A percentile compares a stretch with the other conserved stretches of the same genome.
These are phyloP conservation scores for Fomitopsis pulvina DNA, from an alignment of 768 basidiomycete genomes.

Conservation along the genomic window DNA sequence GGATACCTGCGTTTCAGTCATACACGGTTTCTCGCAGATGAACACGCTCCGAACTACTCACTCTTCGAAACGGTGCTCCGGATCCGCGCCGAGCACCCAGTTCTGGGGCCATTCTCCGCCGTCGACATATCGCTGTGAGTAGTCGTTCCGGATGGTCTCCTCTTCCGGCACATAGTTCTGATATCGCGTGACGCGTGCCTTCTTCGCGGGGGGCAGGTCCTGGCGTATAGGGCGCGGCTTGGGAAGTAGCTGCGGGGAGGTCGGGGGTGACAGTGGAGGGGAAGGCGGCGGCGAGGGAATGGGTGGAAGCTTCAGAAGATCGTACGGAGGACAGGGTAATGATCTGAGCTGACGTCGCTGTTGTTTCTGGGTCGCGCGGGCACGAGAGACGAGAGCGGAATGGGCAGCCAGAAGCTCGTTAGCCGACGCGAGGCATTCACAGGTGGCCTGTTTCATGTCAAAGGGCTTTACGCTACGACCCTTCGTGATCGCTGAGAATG, in stretches of 20 bases:
- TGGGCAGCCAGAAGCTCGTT: slow-evolving; percentile 63
- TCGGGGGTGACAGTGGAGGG: slow-evolving; percentile 40
- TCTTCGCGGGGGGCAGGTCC: slow-evolving; percentile 65
- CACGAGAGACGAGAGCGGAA: slow-evolving; percentile 46
- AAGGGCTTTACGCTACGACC: not conserved
- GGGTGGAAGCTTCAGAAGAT: slow-evolving; percentile 49
- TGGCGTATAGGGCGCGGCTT: slow-evolving; percentile 35
- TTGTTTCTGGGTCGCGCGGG: slow-evolving; percentile 48
- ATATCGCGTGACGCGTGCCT: slow-evolving; percentile 63
- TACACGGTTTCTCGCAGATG: not conserved
- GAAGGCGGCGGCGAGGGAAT: slow-evolving; percentile 53
- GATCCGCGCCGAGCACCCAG: slow-evolving; percentile 85
- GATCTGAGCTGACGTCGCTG: slow-evolving; percentile 51
- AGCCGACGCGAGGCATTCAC: slow-evolving; percentile 49
- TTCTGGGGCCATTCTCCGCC: slow-evolving; percentile 93
- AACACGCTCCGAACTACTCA: slow-evolving; percentile 36
- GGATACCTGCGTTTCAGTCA: slow-evolving; percentile 62
- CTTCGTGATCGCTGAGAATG: too few relatives aligned
- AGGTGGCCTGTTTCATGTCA: not conserved
- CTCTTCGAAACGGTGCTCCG: slow-evolving; percentile 91
- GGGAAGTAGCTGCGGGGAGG: slow-evolving; percentile 33
- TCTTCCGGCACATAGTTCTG: slow-evolving; percentile 86
- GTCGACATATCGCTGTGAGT: slow-evolving; percentile 85
- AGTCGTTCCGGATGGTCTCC: slow-evolving; percentile 95
- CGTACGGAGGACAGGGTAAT: slow-evolving; percentile 48